Percentiles rank a stretch among this genome's conserved stretches.
Conservation (phyloP, 2,329 filamentous ascomycete species). For the Onygenales sp. region DNA sequence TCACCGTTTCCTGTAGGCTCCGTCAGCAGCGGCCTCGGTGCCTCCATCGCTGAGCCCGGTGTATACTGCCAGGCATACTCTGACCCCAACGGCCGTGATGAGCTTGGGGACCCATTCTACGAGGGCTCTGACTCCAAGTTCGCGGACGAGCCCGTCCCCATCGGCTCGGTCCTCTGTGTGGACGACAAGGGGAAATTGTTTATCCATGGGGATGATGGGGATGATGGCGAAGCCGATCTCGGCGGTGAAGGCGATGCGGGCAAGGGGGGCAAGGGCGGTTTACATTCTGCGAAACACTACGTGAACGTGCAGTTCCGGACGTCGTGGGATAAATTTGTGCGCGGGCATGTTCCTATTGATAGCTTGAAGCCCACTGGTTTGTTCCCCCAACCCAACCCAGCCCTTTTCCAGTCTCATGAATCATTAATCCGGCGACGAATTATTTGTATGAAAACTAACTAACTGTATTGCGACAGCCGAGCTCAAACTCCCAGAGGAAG, state of each 20-base stretch:
- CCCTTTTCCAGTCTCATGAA: neutral
- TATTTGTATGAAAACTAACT: neutral
- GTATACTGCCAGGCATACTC: constrained; percentile 10
- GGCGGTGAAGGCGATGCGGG: neutral
- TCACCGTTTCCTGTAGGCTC: neutral
- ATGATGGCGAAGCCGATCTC: neutral
- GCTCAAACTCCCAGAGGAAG: neutral
- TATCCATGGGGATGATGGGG: neutral
- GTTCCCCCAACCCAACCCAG: neutral
- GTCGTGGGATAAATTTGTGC: constrained; percentile 2
- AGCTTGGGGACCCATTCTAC: constrained; percentile 6
- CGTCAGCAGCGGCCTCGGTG: constrained; percentile 4
- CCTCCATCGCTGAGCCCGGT: constrained; percentile 3
- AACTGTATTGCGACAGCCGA: neutral
- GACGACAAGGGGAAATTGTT: neutral
- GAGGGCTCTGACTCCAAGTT: constrained; percentile 4
- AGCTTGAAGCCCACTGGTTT: constrained; percentile 3
- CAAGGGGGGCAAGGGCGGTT: neutral
- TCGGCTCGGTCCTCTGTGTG: constrained; percentile 8
- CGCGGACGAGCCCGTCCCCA: neutral
- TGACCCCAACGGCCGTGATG: constrained; percentile 8
- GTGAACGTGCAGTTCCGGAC: constrained; percentile 8
- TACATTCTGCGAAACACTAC: neutral
- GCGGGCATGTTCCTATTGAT: constrained; percentile 5
- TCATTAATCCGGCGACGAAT: neutral